Percentiles rank a stretch among this genome's conserved stretches.
Conservation (phyloP, 352 stramenopile genomes). For the Pythium dissotocum region DNA sequence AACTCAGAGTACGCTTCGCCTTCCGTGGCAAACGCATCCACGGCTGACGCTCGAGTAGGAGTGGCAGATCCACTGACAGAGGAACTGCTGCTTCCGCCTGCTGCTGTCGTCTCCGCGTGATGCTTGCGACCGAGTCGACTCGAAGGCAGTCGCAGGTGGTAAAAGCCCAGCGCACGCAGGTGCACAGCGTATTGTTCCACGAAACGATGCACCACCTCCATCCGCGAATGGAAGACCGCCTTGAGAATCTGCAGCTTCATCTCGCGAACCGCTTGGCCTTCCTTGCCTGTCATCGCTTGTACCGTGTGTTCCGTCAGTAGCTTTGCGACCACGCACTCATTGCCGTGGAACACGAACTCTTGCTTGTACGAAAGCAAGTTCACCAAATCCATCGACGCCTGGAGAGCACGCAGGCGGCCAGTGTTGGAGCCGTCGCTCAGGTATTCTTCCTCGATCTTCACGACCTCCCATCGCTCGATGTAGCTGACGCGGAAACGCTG, state of each 20-base stretch:
- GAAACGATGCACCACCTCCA: constrained; percentile 74
- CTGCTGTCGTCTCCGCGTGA: background rate
- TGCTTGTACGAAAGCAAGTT: constrained; percentile 87
- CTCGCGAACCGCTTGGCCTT: constrained; percentile 54
- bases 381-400: constrained; percentile 83
- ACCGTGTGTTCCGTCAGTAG: constrained; percentile 80
- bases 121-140: constrained; percentile 22
- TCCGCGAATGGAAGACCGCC: constrained; percentile 63
- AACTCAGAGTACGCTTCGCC: constrained; percentile 67
- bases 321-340: constrained; percentile 71
- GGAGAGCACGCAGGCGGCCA: constrained; percentile 43
- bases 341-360: constrained; percentile 77
- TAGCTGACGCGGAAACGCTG: constrained; percentile 79
- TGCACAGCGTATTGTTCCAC: constrained; percentile 68
- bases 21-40: constrained; percentile 35
- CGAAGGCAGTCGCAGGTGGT: constrained; percentile 47
- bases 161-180: constrained; percentile 66
- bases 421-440: constrained; percentile 45
- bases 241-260: constrained; percentile 78
- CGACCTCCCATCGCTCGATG: constrained; percentile 72
- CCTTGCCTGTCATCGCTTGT: constrained; percentile 59
- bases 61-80: constrained; percentile 1
- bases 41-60: constrained; percentile 24
- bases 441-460: constrained; percentile 55
- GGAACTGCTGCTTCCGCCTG: background rate